phyloP scores from a whole-genome alignment of 768 basidiomycete species.

The Xerocomus spinulosus region DNA sequence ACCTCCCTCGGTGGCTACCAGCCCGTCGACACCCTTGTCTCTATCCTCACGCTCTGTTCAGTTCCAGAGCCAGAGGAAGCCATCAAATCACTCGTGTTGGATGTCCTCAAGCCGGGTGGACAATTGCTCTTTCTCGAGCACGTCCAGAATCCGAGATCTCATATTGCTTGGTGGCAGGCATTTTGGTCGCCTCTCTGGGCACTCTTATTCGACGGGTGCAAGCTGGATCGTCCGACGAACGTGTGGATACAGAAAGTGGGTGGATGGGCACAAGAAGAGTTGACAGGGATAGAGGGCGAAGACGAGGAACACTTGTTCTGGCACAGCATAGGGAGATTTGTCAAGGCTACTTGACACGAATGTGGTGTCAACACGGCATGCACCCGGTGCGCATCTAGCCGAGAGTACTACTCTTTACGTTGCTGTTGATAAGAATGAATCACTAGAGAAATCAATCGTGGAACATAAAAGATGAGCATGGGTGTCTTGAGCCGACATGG shows the following conservation, averaged over 20 bases:
- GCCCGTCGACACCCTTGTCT: conserved; percentile 62
- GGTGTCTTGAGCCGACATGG: too few relatives aligned
- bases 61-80: conserved; percentile 52
- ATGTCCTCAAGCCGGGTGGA: conserved; percentile 61
- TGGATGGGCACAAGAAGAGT: conserved; percentile 45
- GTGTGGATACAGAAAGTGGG: conserved; percentile 42
- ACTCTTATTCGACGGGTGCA: conserved; percentile 57
- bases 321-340: conserved; percentile 34
- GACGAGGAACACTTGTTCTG: conserved; percentile 55
- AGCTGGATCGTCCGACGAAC: conserved; percentile 52
- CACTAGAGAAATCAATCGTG: too few relatives aligned
- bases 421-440: too few relatives aligned
- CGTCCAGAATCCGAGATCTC: conserved; percentile 32
- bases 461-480: too few relatives aligned
- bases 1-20: conserved; percentile 27
- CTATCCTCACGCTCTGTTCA: conserved; percentile 52
- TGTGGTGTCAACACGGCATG: too few relatives aligned
- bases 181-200: conserved; percentile 73
- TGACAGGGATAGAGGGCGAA: conserved; percentile 51
- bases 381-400: too few relatives aligned
- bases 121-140: conserved; percentile 60
- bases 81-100: conserved; percentile 41
- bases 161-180: conserved; percentile 66
- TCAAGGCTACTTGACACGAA: too few relatives aligned
- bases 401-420: too few relatives aligned